Evolutionary conservation across 177 flowering plant species (phyloP), one percentile per base, ranked within the genome.

Genomic region (Tripterygium wilfordii): DNA sequence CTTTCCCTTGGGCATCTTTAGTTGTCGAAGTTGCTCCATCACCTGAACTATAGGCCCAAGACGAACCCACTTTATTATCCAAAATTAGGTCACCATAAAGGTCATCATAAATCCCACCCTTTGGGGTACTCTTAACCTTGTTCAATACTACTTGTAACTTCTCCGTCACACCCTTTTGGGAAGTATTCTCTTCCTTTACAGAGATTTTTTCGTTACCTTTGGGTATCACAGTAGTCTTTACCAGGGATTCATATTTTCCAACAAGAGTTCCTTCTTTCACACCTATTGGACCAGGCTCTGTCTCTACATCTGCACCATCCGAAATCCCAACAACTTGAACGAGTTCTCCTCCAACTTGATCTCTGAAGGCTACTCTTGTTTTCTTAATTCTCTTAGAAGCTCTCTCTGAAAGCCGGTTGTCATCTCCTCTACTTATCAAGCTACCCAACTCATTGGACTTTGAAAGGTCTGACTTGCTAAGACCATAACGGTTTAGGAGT

Each of bases 241-340:
- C 95, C 54, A 94, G 88, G 17, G 97, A 85, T 54, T 87, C 97
- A 38, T 89, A 94, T 67, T 94, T 94, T 20, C 99, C 99, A 35
- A 87, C 99, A 48, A 94, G 97, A 65, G 96, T 90, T 45, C 99
- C 99, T 73, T 90, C 99, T 67, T 87, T 90, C 28, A 94, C 83
- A 31, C 99, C 99, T 21, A 89, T 17, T 2, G 97, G 99, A 60
- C 99, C 99, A 41, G 97, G 97, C 54, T 94, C 97, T 25, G 97
- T 94, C 38, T 74, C 95, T 20, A 94, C 96, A 61, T 89, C 99
- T 8, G 67, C 95, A 35, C 97, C 99, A 71, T 94, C 99, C 20
- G 97, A 94, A 61, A 79, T 9, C 24, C 99, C 99, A 32, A 94
- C 99, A 25, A 94, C 82, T 60, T 94, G 86, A 51, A 80, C 79